Base-by-base conservation (phyloP, 257 asterid genomes). In the Petrea volubilis region DNA sequence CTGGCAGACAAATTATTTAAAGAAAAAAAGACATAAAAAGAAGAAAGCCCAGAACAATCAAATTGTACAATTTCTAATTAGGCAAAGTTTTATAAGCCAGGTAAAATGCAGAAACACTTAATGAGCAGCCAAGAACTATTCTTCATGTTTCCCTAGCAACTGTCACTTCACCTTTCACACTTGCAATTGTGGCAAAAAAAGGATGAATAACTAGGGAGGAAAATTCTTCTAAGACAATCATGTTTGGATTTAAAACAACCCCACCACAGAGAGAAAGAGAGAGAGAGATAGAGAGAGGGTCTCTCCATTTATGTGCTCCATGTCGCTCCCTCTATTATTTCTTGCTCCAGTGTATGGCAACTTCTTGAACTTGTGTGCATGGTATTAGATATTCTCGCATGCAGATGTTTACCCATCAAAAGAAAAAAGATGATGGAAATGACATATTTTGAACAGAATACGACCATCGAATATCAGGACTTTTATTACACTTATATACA, bases 401-500 rank as follows among this genome's bases (percentile, higher is more conserved):
- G 70, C 53, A 55, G 61, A 57, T n/a, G n/a, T 14, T 41, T 49
- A 72, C 55, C 50, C 18, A 15, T 24, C 28, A 56, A 31, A 57
- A 51, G 41, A 62, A 18, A 23, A 74, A 13, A 55, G 44, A 73
- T 11, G 50, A 52, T 7, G 17, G 60, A 43, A 55, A 61, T 29
- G n/a, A 17, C 55, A 46, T 40, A 60, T 41, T 31, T 29, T 34
- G 27, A 59, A 71, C 24, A 36, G 33, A 71, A 27, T 27, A 31
- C 47, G 49, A 52, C 66, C 47, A 51, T 71, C 63, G 18, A 41
- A 51, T 57, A 50, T 59, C 64, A 34, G 67, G 57, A 10, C 3
- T 41, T 44, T 6, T 20, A 52, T 50, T 60, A 23, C 27, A 49
- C 28, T 47, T 1, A 20, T 5, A 47, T 56, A 24, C 9, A 46